A percentile compares a stretch with the other conserved stretches of the same genome.
Evolutionary conservation across 176 grass and related monocot species (phyloP).

Genomic region (Panicum miliaceum): DNA sequence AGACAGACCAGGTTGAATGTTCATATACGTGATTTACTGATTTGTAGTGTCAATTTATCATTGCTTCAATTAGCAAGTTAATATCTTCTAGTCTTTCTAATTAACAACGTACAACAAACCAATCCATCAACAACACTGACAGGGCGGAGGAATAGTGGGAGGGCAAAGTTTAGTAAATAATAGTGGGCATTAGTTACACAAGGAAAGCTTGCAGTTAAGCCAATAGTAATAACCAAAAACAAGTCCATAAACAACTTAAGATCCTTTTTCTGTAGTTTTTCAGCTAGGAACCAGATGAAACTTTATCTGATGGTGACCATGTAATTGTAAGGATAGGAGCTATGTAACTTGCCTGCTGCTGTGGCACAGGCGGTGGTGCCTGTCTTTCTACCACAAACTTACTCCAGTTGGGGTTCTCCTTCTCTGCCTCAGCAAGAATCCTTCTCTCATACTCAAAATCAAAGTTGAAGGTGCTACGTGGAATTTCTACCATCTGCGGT

Average conservation of each 20-base stretch:
- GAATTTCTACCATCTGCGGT: conserved; percentile 69
- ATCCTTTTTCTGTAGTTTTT: too few species aligned
- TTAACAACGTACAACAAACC: neutral
- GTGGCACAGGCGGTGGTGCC: conserved; percentile 34
- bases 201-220: neutral
- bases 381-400: conserved; percentile 68
- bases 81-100: neutral
- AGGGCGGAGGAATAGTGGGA: neutral
- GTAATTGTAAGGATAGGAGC: too few species aligned
- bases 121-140: neutral
- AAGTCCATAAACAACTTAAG: neutral
- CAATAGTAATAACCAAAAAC: neutral
- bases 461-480: conserved; percentile 79
- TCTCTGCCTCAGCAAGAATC: conserved; percentile 93
- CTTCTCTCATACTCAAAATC: conserved; percentile 95
- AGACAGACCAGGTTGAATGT: neutral
- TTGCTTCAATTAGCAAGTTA: neutral
- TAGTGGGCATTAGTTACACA: neutral
- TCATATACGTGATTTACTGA: neutral
- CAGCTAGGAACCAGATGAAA: neutral
- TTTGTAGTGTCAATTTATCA: neutral
- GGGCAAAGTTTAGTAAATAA: neutral
- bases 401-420: conserved; percentile 86
- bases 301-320: neutral
- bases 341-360: conserved; percentile 32